phyloP scores from a whole-genome alignment of 2,329 filamentous ascomycete species.

The Penicillium sp. region DNA sequence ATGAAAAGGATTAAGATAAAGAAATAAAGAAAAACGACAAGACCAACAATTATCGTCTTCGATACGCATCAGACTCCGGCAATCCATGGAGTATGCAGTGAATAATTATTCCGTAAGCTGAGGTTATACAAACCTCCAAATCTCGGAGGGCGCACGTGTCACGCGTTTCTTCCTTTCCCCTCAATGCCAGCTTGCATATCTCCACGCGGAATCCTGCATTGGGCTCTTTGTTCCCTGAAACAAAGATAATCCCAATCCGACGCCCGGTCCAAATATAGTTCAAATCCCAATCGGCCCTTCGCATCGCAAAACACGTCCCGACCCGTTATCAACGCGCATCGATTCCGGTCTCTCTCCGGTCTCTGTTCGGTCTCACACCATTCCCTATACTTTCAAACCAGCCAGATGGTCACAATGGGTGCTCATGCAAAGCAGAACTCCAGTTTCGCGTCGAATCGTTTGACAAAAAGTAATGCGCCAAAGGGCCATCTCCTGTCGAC shows the following conservation, averaged over 20 bases:
- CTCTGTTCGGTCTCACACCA: neutral
- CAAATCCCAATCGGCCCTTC: neutral
- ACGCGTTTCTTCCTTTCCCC: constrained; percentile 24
- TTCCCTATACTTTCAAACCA: neutral
- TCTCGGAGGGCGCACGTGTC: constrained; percentile 19
- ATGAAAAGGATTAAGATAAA: neutral
- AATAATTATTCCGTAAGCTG: neutral
- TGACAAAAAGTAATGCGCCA: constrained; percentile 23
- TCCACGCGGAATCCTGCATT: neutral
- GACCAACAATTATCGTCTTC: too few species aligned
- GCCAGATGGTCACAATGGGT: constrained; percentile 20
- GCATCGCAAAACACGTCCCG: neutral
- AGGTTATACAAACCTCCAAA: neutral
- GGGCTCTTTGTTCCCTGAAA: constrained; percentile 4
- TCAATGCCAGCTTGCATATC: constrained; percentile 1
- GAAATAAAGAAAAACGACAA: neutral
- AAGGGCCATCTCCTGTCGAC: constrained; percentile 26
- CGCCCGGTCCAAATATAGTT: too few species aligned
- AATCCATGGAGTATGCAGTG: too few species aligned
- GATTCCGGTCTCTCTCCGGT: neutral
- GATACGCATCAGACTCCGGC: too few species aligned
- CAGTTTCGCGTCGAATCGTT: constrained; percentile 27
- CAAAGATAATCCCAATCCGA: neutral
- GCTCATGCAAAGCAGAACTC: constrained; percentile 25
- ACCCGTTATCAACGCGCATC: constrained; percentile 3